Conservation (phyloP, 345 rosid genomes). For the Erodium maritimum region DNA sequence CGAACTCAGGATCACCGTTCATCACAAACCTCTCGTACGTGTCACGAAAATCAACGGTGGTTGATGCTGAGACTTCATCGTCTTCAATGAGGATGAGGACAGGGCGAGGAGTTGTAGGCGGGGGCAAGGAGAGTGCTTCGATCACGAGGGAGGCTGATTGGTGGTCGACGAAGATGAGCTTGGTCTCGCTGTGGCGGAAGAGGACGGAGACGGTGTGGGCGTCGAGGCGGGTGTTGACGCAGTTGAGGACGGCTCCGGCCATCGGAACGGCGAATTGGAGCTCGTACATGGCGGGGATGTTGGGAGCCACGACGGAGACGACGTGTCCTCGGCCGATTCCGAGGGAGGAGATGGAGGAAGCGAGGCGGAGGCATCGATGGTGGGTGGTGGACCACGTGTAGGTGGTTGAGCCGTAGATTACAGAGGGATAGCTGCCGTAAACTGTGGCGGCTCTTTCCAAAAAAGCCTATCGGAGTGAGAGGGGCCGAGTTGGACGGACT, state of each 20-base stretch:
- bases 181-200: slow-evolving; percentile 4
- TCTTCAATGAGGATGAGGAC: too few relatives aligned
- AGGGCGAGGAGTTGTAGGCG: too few relatives aligned
- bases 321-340: slow-evolving; percentile 5
- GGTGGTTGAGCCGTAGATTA: background rate
- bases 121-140: too few relatives aligned
- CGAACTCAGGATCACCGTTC: too few relatives aligned
- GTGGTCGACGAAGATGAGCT: slow-evolving; percentile 8
- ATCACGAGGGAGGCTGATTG: too few relatives aligned
- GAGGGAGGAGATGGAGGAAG: slow-evolving; percentile 1
- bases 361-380: slow-evolving; percentile 5
- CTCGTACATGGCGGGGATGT: slow-evolving; percentile 15
- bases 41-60: too few relatives aligned
- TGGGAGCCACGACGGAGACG: slow-evolving; percentile 4
- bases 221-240: slow-evolving; percentile 7
- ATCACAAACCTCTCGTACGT: too few relatives aligned
- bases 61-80: too few relatives aligned
- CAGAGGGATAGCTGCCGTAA: slow-evolving; percentile 2
- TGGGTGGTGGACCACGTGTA: slow-evolving; percentile 7
- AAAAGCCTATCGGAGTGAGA: slow-evolving; percentile 7
- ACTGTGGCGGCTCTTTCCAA: slow-evolving; percentile 6
- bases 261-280: slow-evolving; percentile 12
- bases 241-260: slow-evolving; percentile 11
- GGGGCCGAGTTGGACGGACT: slow-evolving; percentile 6
- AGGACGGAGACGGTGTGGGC: background rate